Percentiles rank a stretch among this genome's conserved stretches.
Evolutionary conservation across 352 stramenopile species (phyloP).

Genomic region (Phytopythium mirpurense): DNA sequence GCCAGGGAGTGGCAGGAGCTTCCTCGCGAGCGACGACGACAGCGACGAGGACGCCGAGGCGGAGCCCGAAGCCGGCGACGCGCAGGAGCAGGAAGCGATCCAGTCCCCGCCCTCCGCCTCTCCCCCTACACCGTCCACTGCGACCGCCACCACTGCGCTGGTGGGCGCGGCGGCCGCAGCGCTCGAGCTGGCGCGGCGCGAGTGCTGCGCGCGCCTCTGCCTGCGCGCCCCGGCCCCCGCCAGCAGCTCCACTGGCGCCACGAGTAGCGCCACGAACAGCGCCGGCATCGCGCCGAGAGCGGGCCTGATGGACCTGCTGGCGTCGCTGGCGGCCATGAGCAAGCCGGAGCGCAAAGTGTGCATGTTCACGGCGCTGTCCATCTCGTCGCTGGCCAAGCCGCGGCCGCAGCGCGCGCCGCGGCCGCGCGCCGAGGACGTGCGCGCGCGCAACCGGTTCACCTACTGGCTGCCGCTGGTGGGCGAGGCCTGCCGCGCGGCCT

Average conservation of each 20-base stretch:
- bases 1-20: too few species aligned
- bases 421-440: not conserved
- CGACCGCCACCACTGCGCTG: too few species aligned
- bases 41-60: too few species aligned
- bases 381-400: slow-evolving; percentile 3
- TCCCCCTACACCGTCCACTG: too few species aligned
- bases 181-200: not conserved
- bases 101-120: too few species aligned
- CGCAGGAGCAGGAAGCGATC: too few species aligned
- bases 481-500: slow-evolving; percentile 8
- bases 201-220: slow-evolving; percentile 4
- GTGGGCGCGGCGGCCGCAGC: not conserved
- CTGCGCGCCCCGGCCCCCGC: not conserved
- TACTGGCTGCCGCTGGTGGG: slow-evolving; percentile 10
- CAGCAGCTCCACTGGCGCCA: not conserved
- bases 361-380: slow-evolving; percentile 6
- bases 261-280: not conserved
- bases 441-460: slow-evolving; percentile 3
- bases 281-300: not conserved
- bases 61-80: too few species aligned
- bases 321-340: slow-evolving; percentile 7
- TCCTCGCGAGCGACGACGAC: too few species aligned
- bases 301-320: not conserved
- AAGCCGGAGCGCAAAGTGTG: slow-evolving; percentile 4
- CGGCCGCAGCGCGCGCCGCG: slow-evolving; percentile 3